Evolutionary conservation across 371 early-diverging fungal genomes (phyloP), one percentile per base, ranked within the genome.

Genomic region (Entomophthora muscae): DNA sequence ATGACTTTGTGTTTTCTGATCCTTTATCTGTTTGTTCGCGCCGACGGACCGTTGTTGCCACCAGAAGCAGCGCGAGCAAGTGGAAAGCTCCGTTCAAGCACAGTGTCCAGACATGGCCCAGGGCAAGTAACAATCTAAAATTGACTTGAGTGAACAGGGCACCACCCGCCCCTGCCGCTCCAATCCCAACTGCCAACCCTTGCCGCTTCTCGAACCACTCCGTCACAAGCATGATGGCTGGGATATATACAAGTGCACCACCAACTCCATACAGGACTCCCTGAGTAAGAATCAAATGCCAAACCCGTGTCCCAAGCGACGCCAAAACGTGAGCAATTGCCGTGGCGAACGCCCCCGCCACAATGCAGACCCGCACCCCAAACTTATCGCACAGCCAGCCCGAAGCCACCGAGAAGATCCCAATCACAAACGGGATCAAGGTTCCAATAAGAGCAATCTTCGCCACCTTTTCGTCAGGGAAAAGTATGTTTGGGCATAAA

Each of bases 211-310:
- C 62, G 61, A 84, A 85, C 82, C 81, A 85, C 59, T 83, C 81
- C 10, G 79, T 69, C 30, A 70, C 67, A 24, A 83, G 70, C 2
- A 23, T 21, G 26, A 23, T 32, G 0, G 75, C 71, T 0, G 83
- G 79, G 28, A 78, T 73, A 65, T 77, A 83, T 2, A 72, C 67
- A 17, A 88, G 56, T 2, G 84, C 76, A 0, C 80, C 82, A 29
- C 86, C 86, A 0, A 77, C 23, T 0, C 82, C 81, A 69, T 83
- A 82, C 21, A 85, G 52, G 2, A 88, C 61, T 13, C 86, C 88
- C 69, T 86, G 86, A 0, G 85, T 78, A 1, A 88, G 61, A 31
- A 80, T 75, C 33, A 85, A 63, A 31, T 85, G 83, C 85, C 85
- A 85, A 5, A 75, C 63, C 7, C 71, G 66, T 31, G 28, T 57